Evolutionary conservation across 495 filamentous ascomycete species (phyloP), one percentile per base, ranked within the genome.

Genomic region (Choiromyces venosus): DNA sequence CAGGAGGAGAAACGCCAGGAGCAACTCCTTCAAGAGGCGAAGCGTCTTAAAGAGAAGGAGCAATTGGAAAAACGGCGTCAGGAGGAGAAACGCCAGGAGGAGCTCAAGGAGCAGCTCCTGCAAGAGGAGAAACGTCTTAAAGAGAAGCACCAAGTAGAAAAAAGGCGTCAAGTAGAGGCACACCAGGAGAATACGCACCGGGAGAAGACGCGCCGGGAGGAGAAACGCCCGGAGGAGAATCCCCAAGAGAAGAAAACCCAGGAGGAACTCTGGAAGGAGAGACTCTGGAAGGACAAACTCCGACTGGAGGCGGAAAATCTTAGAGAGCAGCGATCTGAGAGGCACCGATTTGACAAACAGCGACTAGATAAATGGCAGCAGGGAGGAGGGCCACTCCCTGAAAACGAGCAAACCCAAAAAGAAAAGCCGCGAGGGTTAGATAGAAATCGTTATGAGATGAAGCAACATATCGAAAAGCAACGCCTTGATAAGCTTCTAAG

Each of bases 311-410:
- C 87, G 69, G 83, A 85, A 37, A 89, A 91, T 82, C 90, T 89
- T 18, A 87, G 97, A 69, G 94, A 95, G 82, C 91, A 91, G 82
- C 83, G 88, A 37, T 82, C 97, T 73, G 91, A 96, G 83, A 40
- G 42, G 40, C 25, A 35, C 29, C 35, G 64, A 35, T 21, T 40
- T 35, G 16, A 67, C 89, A 91, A 75, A 84, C 92, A 81, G 96
- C 93, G 7, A 91, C 96, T 74, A 96, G 94, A 81, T n/a, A n/a
- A n/a, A n/a, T n/a, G 92, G 93, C n/a, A 93, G 97, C 82, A 92
- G 93, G 71, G 85, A 86, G 76, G 83, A 97, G 77, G 92, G 97
- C 21, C 84, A 90, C 97, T 81, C 84, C 93, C 38, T 73, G 35
- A 39, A 65, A 65, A 65, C 66, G 61, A 65, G 37, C 14, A 75